Percentiles rank a stretch among this genome's conserved stretches.
phyloP scores from a whole-genome alignment of 106 monocot genomes.

The Dendrobium catenatum region DNA sequence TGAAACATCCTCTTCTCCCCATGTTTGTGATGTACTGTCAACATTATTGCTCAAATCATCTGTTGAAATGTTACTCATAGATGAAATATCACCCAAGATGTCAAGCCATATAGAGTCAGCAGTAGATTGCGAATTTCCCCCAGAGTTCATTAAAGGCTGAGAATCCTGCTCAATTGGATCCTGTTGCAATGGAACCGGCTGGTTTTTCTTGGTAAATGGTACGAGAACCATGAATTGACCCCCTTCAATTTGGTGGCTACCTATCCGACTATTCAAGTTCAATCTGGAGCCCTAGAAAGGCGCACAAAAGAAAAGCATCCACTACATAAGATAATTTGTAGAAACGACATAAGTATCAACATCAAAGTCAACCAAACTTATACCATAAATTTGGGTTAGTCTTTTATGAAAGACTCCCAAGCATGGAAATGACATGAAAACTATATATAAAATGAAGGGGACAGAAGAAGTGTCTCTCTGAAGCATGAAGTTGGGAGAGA shows the following conservation, averaged over 20 bases:
- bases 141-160: background rate
- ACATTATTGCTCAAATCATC: conserved; percentile 1
- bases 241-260: conserved; percentile 7
- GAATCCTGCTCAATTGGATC: conserved; percentile 1
- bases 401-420: background rate
- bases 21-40: background rate
- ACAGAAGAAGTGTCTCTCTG: background rate
- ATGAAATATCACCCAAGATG: conserved; percentile 63
- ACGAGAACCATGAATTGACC: conserved; percentile 73
- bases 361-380: background rate
- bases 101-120: conserved; percentile 65
- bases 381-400: no score
- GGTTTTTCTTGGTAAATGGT: conserved; percentile 64
- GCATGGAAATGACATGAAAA: background rate
- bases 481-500: background rate
- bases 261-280: conserved; percentile 29
- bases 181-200: conserved; percentile 1
- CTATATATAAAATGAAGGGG: background rate
- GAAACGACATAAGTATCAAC: background rate
- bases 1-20: background rate
- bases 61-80: conserved; percentile 19
- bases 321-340: background rate
- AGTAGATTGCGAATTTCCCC: background rate
- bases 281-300: conserved; percentile 54
- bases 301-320: background rate